Base-by-base conservation (phyloP, 1,139 yeast genomes). In the Protomyces lactucae-debilis region DNA sequence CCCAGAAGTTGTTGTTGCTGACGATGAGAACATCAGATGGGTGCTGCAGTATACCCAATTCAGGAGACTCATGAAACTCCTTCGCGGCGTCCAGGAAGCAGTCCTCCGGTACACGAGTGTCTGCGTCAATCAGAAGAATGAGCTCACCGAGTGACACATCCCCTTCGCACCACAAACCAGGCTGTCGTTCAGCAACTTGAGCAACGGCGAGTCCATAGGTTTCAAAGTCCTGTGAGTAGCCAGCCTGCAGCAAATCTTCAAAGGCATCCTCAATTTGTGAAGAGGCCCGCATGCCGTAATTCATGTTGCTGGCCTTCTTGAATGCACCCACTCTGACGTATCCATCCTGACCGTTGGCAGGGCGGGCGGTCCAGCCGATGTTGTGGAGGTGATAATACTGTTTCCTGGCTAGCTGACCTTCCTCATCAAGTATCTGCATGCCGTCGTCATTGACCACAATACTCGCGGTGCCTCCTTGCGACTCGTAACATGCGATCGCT, bases 41-140 rank as follows among this genome's bases (percentile, higher is more conserved):
- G 23, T 65, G 67, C 51, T 67, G 68, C 51, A 66, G 45, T 21
- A 67, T 65, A 3, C 67, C 69, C 3, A 66, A 65, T 39, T 65
- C 67, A 4, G 69, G 68, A 1, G 68, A 64, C 23, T 67, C 57
- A 32, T 65, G 55, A 40, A 66, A 66, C 52, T 66, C 69, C n/a
- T 61, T 66, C 23, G 67, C 69, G 6, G 69, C 69, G 21, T 67
- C 69, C n/a, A 67, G 55, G 52, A 67, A 67, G 43, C 68, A 66
- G 46, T 66, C 68, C 36, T 61, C 61, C 6, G 69, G 67, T 4
- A 66, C 61, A n/a, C 69, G 59, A 14, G 69, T 67, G 43, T 67
- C 69, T 2, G 69, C 67, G 45, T 67, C 68, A 45, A 67, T 64
- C 45, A 66, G 59, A 21, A 67, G 57, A 18, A 67, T 63, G 21